phyloP scores from a whole-genome alignment of 1,139 yeast genomes.

The Suhomyces terraborum region DNA sequence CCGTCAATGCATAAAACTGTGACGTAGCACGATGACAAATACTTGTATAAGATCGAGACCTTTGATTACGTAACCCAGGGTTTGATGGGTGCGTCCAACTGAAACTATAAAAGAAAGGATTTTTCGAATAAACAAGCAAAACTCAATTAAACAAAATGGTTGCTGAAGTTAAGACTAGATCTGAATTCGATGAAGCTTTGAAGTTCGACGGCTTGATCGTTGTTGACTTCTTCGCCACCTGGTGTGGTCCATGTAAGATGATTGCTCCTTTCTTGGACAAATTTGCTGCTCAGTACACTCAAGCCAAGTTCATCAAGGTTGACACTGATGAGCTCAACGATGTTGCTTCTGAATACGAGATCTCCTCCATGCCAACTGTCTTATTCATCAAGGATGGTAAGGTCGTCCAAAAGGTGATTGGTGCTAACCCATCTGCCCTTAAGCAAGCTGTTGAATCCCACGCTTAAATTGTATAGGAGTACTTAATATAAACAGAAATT shows the following conservation, averaged over 20 bases:
- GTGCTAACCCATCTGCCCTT: conserved; percentile 84
- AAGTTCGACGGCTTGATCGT: conserved; percentile 62
- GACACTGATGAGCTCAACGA: conserved; percentile 81
- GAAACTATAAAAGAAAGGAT: conserved; percentile 7
- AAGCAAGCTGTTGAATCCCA: conserved; percentile 65
- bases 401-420: conserved; percentile 72
- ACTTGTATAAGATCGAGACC: conserved; percentile 4
- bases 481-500: not conserved
- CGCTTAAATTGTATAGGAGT: conserved; percentile 34
- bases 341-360: conserved; percentile 71
- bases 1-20: not conserved
- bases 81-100: not conserved
- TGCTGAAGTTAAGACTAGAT: conserved; percentile 42
- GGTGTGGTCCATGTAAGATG: conserved; percentile 95
- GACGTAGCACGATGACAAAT: conserved; percentile 8
- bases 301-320: conserved; percentile 75
- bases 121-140: not conserved
- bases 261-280: conserved; percentile 78
- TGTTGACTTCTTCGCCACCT: conserved; percentile 82
- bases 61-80: conserved; percentile 3
- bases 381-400: conserved; percentile 76
- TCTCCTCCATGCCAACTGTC: conserved; percentile 89
- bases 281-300: conserved; percentile 46
- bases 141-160: conserved; percentile 35
- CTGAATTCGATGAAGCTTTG: conserved; percentile 66